Evolutionary conservation across 2,329 filamentous ascomycete genomes (phyloP), one percentile per base, ranked within the genome.

Genomic region (Corinectria fuckeliana): DNA sequence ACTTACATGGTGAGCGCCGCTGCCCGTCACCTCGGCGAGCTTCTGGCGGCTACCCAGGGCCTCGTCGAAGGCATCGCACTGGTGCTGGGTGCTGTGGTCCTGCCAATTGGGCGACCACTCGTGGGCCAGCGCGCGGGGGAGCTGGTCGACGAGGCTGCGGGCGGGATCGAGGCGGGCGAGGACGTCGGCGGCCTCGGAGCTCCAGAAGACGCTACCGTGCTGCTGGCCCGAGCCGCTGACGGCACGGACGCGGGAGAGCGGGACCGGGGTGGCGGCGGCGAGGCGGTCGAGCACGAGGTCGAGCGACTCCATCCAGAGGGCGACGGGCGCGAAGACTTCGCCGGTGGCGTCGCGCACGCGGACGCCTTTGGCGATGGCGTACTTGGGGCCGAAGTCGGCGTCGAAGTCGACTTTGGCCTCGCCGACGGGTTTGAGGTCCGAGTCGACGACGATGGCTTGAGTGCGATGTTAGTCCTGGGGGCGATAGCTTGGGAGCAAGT

Each of bases 151-250:
- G 45, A 98, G 79, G 1, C 83, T 78, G 72, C 85, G 85, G 18
- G 77, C 77, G 3, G 83, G 73, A 65, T 91, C 82, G 41, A 98
- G 78, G 11, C 71, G 78, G 4, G 74, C 78, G 41, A 98, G 82
- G 41, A 90, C 71, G 7, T 76, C 71, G 72, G 91, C 90, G 5
- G 91, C 93, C 56, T 88, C 79, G 42, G 80, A 75, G 58, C 85
- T 90, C 94, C 94, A 98, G 79, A 95, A 98, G 25, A 98, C 93
- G 74, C 94, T 98, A 30, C 95, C 95, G 77, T 98, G 95, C 81
- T 99, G 95, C 85, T 98, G 96, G 54, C 95, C 93, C 14, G 94
- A 93, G 63, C 93, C 95, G 71, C 91, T 94, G 68, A 99, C 85
- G 26, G 92, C 94, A 71, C 85, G 87, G 64, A 99, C 88, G 50